Evolutionary conservation across 2,329 filamentous ascomycete species (phyloP), one percentile per base, ranked within the genome.

Genomic region (Beauveria medogensis): DNA sequence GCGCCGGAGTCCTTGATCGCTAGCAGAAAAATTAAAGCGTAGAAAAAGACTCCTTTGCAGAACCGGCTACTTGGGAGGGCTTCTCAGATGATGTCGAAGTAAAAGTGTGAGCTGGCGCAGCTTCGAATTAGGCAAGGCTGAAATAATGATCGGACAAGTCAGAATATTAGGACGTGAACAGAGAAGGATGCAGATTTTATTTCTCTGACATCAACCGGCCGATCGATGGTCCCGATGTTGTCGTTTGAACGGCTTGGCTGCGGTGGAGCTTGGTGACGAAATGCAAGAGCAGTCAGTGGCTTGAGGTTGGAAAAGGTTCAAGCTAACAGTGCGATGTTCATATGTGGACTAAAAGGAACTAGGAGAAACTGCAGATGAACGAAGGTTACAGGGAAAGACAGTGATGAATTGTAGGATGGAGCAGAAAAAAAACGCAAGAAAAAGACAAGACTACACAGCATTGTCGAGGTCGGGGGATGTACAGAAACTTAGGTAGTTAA

Each of bases 261-360:
- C 12, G 24, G 59, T 55, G 59, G 59, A 61, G 59, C 52, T 55
- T 48, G 44, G 52, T 61, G 59, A 53, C 52, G 56, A 46, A 56
- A 62, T 60, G 46, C 34, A 20, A 26, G 22, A 34, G 14, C 12
- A 37, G 34, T 37, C 47, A 12, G 7, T n/a, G 20, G 28, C 30
- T 28, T 51, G 28, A 9, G 10, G 30, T 37, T 37, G 34, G 16
- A 14, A 37, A 37, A 51, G 34, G 46, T 58, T 58, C n/a, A 5
- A 24, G 54, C 43, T 43, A 47, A 30, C 18, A 37, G 34, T 6
- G 34, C 34, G 6, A 47, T 24, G 44, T 24, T 18, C 3, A 24
- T n/a, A 6, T 37, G 34, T 37, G 34, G 28, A 30, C 30, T 16
- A 22, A 12, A 22, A 12, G 12, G n/a, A 40, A 22, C n/a, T 14